Evolutionary conservation across 495 filamentous ascomycete species (phyloP).

Genomic region (Penicilliopsis zonata): DNA sequence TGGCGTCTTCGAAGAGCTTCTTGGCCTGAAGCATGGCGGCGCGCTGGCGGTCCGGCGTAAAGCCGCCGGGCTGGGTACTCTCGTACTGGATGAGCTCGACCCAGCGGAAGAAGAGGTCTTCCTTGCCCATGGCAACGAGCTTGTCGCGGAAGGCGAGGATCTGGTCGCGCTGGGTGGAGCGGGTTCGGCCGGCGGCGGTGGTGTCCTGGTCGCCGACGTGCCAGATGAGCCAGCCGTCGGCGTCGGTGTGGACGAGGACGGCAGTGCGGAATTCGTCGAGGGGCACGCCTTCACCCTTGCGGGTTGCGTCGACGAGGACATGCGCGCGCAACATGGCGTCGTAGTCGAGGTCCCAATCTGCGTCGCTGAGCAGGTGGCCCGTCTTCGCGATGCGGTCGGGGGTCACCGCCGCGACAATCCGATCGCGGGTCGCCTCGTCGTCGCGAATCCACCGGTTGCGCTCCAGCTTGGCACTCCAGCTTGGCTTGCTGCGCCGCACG

Average conservation of each 20-base stretch:
- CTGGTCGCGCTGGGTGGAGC: constrained; percentile 38
- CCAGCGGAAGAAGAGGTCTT: constrained; percentile 75
- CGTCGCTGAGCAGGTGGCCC: constrained; percentile 66
- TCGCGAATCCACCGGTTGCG: constrained; percentile 33
- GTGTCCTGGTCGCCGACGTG: constrained; percentile 39
- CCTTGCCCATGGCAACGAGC: constrained; percentile 60
- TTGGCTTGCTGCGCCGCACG: constrained; percentile 49
- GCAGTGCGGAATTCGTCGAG: constrained; percentile 46
- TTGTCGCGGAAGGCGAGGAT: constrained; percentile 61
- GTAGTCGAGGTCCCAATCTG: constrained; percentile 75
- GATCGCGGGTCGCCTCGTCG: constrained; percentile 34
- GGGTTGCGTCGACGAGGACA: constrained; percentile 37
- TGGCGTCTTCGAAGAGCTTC: constrained; percentile 56
- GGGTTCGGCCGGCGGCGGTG: constrained; percentile 36
- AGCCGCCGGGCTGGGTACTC: constrained; percentile 59
- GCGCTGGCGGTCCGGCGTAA: constrained; percentile 54
- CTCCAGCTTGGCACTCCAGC: constrained; percentile 21
- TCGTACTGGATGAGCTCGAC: constrained; percentile 79
- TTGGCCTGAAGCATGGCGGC: constrained; percentile 51
- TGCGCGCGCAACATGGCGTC: constrained; percentile 57
- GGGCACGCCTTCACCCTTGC: constrained; percentile 34
- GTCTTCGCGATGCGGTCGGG: constrained; percentile 56
- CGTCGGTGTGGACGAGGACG: constrained; percentile 52
- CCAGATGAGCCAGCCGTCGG: constrained; percentile 55
- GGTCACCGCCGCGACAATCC: constrained; percentile 51